Conservation (phyloP, 2,329 filamentous ascomycete species). For the Diaporthe amygdali region DNA sequence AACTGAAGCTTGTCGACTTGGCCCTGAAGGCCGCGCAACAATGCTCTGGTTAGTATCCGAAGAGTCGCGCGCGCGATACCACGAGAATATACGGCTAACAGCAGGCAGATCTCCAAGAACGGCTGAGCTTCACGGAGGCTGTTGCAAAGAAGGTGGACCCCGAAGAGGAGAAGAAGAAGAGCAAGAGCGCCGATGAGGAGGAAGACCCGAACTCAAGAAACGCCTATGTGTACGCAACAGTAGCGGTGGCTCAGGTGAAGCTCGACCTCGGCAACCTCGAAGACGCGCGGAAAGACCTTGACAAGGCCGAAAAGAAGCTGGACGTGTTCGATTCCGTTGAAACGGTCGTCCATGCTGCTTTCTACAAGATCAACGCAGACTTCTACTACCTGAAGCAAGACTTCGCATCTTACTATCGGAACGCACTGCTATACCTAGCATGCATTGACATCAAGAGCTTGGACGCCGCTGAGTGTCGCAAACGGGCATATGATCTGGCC, state of each 20-base stretch:
- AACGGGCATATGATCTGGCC: conserved; percentile 88
- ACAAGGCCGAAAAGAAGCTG: conserved; percentile 84
- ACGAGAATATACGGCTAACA: conserved; percentile 4
- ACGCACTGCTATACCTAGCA: conserved; percentile 94
- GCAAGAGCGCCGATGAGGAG: conserved; percentile 26
- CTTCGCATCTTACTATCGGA: conserved; percentile 97
- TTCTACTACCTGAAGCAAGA: conserved; percentile 95
- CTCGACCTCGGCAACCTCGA: conserved; percentile 79
- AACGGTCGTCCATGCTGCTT: conserved; percentile 92
- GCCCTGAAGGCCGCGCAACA: conserved; percentile 86
- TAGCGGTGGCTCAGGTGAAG: conserved; percentile 87
- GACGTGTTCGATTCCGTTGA: conserved; percentile 95
- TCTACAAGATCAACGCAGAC: conserved; percentile 93
- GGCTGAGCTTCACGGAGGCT: conserved; percentile 81
- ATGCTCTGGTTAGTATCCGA: conserved; percentile 67
- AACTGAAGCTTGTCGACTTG: conserved; percentile 92
- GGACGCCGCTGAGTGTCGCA: conserved; percentile 74
- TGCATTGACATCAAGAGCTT: conserved; percentile 87
- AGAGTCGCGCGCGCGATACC: not conserved
- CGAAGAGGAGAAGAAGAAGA: conserved; percentile 56
- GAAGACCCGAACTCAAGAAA: conserved; percentile 71
- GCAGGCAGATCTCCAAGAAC: conserved; percentile 78
- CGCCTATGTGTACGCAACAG: conserved; percentile 91
- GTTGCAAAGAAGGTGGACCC: conserved; percentile 90
- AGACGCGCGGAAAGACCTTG: conserved; percentile 85